Base-by-base conservation (phyloP, 164 flowering plant genomes). In the Stephania cephalantha region DNA sequence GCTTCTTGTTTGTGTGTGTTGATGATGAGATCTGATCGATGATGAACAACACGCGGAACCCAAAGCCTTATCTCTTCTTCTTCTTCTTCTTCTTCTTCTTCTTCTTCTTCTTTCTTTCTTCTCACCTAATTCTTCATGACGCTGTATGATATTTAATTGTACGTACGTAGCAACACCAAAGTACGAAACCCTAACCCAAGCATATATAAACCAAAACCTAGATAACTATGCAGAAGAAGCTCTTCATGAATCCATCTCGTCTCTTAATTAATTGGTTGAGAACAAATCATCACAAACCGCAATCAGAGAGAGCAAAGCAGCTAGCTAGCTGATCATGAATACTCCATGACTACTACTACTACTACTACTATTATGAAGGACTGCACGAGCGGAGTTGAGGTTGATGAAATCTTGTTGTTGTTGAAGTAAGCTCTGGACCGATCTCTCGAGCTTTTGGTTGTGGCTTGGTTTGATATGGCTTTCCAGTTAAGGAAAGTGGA, bases 1-100 rank as follows among this genome's bases (percentile, higher is more conserved):
- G 29, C 18, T 58, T n/a, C n/a, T n/a, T n/a, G n/a, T n/a, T n/a
- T 55, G 11, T 35, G n/a, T 44, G 9, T 30, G 69, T 15, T 64
- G 68, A 17, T 15, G 61, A 6, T 68, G 35, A 74, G 31, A 75
- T 70, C 45, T 74, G 46, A 68, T 44, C 17, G 52, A 46, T 35
- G 31, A 77, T 58, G 17, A 11, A 77, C 12, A 42, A 48, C 72
- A 77, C 12, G 22, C 50, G 74, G 55, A 78, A 76, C 68, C 84
- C 83, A 78, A 83, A 83, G 78, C 81, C 83, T 81, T 79, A 81
- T 83, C 84, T 55, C 9, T 46, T 65, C 42, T 35, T 35, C 42
- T 35, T 35, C 42, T 35, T 2, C 42, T 35, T 2, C 42, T 25
- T 35, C 42, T 35, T 35, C 42, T 35, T 4, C 4, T 2, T 55